Evolutionary conservation across 768 basidiomycete genomes (phyloP).

Genomic region (Saitozyma podzolica): DNA sequence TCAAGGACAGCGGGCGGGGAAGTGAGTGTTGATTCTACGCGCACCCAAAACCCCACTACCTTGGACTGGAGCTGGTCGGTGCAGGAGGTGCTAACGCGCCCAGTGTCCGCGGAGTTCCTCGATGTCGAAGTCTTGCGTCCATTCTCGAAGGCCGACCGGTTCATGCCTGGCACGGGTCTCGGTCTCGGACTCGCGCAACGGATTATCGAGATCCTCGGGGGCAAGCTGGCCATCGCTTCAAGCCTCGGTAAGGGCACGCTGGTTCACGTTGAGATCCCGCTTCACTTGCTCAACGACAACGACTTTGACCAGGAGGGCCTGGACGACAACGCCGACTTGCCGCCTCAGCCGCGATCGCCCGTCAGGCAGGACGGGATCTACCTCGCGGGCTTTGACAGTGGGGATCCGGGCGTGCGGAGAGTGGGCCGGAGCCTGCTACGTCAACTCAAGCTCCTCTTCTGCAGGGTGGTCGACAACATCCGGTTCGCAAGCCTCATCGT

Average conservation of each 20-base stretch:
- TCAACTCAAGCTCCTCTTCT: slow-evolving; percentile 38
- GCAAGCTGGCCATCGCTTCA: slow-evolving; percentile 42
- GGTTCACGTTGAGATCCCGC: slow-evolving; percentile 43
- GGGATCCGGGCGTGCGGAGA: slow-evolving; percentile 14
- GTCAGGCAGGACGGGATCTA: slow-evolving; percentile 4
- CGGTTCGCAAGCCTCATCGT: slow-evolving; percentile 38
- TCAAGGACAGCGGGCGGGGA: slow-evolving; percentile 45
- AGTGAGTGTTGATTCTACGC: slow-evolving; percentile 24
- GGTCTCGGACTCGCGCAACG: slow-evolving; percentile 44
- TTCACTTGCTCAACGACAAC: slow-evolving; percentile 40
- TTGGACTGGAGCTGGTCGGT: too few relatives aligned
- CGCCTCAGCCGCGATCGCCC: not conserved
- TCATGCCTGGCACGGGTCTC: slow-evolving; percentile 45
- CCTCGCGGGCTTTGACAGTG: slow-evolving; percentile 10
- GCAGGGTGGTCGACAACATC: slow-evolving; percentile 30
- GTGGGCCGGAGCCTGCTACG: slow-evolving; percentile 35
- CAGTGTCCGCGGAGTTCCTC: slow-evolving; percentile 44
- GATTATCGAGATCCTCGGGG: slow-evolving; percentile 48
- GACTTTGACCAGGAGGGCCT: slow-evolving; percentile 34
- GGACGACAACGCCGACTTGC: slow-evolving; percentile 21
- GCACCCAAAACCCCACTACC: too few relatives aligned
- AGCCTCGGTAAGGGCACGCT: slow-evolving; percentile 38
- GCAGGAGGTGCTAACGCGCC: too few relatives aligned
- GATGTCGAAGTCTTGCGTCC: slow-evolving; percentile 36
- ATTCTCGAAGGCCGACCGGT: slow-evolving; percentile 43